A percentile compares a stretch with the other conserved stretches of the same genome.
Evolutionary conservation across 495 filamentous ascomycete genomes (phyloP).

Genomic region (Penicillium steckii): DNA sequence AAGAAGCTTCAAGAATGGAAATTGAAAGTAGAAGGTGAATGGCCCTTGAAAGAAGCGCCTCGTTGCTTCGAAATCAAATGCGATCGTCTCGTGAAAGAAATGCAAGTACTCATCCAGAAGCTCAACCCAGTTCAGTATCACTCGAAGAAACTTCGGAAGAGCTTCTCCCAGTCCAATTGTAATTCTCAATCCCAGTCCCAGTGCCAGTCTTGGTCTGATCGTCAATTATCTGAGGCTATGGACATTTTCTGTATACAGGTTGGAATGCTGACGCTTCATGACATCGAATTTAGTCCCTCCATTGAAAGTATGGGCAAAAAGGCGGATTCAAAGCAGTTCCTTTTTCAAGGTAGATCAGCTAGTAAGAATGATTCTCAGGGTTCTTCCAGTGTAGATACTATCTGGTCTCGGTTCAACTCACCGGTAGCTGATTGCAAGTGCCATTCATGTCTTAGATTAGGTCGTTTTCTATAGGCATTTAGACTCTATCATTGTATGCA

Average conservation of each 20-base stretch:
- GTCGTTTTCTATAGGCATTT: neutral
- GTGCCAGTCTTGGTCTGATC: neutral
- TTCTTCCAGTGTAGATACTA: neutral
- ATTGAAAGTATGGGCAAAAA: neutral
- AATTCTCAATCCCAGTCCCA: too few species aligned
- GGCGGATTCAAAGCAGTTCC: neutral
- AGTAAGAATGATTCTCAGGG: neutral
- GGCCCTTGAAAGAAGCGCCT: neutral
- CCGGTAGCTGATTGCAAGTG: neutral
- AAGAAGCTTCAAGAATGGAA: neutral
- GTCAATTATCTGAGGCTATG: neutral
- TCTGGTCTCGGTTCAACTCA: neutral
- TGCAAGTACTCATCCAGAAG: neutral
- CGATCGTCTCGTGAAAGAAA: neutral
- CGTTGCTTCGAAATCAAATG: neutral
- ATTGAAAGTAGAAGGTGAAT: neutral
- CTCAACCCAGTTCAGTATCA: neutral
- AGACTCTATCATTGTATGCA: too few species aligned
- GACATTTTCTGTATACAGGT: neutral
- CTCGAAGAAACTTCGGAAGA: neutral
- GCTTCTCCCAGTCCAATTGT: too few species aligned
- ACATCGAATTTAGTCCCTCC: neutral
- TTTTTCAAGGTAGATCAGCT: neutral
- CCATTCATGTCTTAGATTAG: neutral
- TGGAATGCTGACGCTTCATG: neutral